These are phyloP conservation scores for Penicillium sp. DNA, from an alignment of 2,329 filamentous ascomycete genomes.

Conservation along the genomic window DNA sequence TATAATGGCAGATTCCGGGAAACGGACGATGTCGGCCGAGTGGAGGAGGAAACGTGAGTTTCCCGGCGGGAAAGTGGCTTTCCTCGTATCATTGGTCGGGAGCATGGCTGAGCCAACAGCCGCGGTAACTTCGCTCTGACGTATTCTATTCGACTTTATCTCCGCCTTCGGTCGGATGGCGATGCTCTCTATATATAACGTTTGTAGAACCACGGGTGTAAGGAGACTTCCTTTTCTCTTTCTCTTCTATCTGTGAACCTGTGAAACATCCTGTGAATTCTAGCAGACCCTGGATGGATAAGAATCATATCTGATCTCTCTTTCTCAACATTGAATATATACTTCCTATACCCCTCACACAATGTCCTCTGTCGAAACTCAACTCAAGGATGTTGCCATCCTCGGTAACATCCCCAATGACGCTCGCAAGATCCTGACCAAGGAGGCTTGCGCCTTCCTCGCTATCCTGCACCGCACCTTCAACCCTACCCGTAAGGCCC, in stretches of 20 bases:
- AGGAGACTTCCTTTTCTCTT: not conserved
- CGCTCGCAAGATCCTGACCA: constrained; percentile 87
- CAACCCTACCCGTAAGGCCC: constrained; percentile 81
- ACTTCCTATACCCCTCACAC: constrained; percentile 21
- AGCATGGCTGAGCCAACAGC: constrained; percentile 11
- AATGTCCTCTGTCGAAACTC: constrained; percentile 71
- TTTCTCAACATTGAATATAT: not conserved
- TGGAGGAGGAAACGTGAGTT: constrained; percentile 16
- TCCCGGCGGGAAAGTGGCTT: constrained; percentile 22
- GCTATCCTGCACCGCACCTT: constrained; percentile 93
- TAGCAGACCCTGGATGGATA: not conserved
- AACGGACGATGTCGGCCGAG: constrained; percentile 26
- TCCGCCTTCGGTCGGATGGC: constrained; percentile 23
- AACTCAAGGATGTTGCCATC: constrained; percentile 86
- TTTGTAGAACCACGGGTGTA: not conserved
- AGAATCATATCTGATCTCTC: not conserved
- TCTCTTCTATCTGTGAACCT: not conserved
- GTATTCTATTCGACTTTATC: constrained; percentile 15
- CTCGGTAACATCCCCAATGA: constrained; percentile 74
- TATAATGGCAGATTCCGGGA: constrained; percentile 4
- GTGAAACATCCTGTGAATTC: not conserved
- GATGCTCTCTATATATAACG: constrained; percentile 18
- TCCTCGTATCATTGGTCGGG: not conserved
- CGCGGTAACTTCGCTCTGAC: constrained; percentile 24
- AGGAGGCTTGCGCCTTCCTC: constrained; percentile 86